phyloP scores from a whole-genome alignment of 1,139 yeast genomes.

The Saccharomyces hybrid region DNA sequence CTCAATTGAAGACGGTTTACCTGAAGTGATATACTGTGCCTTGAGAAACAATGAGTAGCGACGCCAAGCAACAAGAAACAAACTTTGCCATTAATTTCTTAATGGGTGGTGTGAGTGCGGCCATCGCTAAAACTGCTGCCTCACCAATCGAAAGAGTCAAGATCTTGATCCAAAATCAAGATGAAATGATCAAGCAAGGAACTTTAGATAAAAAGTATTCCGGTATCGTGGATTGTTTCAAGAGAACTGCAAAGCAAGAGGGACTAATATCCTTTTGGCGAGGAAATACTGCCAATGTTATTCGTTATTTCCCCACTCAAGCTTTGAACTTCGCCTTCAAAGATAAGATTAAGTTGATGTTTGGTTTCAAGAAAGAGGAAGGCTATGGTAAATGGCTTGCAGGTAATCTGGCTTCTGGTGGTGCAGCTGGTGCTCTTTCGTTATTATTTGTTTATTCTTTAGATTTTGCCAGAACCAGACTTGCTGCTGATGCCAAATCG shows the following conservation, averaged over 20 bases:
- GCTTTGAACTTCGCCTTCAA: conserved; percentile 80
- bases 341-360: conserved; percentile 71
- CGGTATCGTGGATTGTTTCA: conserved; percentile 67
- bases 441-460: conserved; percentile 68
- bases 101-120: conserved; percentile 84
- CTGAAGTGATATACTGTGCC: neutral
- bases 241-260: conserved; percentile 63
- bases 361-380: conserved; percentile 61
- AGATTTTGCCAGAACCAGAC: conserved; percentile 79
- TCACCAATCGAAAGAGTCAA: conserved; percentile 81
- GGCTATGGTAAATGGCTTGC: conserved; percentile 65
- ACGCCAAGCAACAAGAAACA: conserved; percentile 11
- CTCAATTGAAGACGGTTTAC: neutral
- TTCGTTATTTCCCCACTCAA: conserved; percentile 81
- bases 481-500: conserved; percentile 75
- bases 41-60: neutral
- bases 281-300: conserved; percentile 78
- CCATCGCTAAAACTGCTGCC: conserved; percentile 76
- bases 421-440: conserved; percentile 74
- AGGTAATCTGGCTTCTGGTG: conserved; percentile 80
- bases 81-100: conserved; percentile 50
- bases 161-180: conserved; percentile 74
- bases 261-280: conserved; percentile 71
- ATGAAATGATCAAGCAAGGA: conserved; percentile 76
- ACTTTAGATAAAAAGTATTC: conserved; percentile 58